A percentile compares a stretch with the other conserved stretches of the same genome.
Conservation (phyloP, 2,329 filamentous ascomycete species). For the Cytospora schulzeri region DNA sequence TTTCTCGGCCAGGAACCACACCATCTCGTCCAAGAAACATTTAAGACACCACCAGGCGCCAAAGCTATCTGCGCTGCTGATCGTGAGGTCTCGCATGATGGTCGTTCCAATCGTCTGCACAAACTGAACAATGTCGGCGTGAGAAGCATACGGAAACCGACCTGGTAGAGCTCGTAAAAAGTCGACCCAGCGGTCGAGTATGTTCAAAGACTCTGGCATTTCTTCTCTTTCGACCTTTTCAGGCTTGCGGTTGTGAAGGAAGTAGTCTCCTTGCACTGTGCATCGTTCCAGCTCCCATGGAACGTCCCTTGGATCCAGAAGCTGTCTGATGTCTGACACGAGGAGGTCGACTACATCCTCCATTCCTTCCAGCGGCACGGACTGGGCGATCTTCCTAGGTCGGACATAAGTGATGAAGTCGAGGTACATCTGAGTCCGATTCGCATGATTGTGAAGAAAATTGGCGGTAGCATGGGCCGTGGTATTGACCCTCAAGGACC, state of each 20-base stretch:
- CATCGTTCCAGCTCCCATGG: slow-evolving; percentile 65
- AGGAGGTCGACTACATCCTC: slow-evolving; percentile 66
- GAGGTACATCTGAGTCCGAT: slow-evolving; percentile 91
- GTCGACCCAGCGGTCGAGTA: slow-evolving; percentile 76
- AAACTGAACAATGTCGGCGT: slow-evolving; percentile 74
- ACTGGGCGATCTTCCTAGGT: slow-evolving; percentile 64
- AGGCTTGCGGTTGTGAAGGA: slow-evolving; percentile 49
- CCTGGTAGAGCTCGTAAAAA: slow-evolving; percentile 70
- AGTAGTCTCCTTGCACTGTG: slow-evolving; percentile 62
- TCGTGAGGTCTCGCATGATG: slow-evolving; percentile 79
- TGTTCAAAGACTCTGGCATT: slow-evolving; percentile 57
- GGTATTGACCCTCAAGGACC: slow-evolving; percentile 87
- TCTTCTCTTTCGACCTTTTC: slow-evolving; percentile 41
- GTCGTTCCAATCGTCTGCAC: slow-evolving; percentile 76
- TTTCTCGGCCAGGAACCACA: slow-evolving; percentile 83
- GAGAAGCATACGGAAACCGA: slow-evolving; percentile 73
- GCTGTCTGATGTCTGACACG: slow-evolving; percentile 67
- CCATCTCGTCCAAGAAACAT: slow-evolving; percentile 94
- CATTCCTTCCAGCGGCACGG: slow-evolving; percentile 64
- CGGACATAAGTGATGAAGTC: slow-evolving; percentile 78
- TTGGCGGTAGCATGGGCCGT: slow-evolving; percentile 93
- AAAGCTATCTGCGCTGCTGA: slow-evolving; percentile 77
- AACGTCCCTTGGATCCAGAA: slow-evolving; percentile 69
- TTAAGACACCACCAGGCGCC: slow-evolving; percentile 96
- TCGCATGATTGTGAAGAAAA: slow-evolving; percentile 84